Conservation (phyloP, 2,329 filamentous ascomycete species). For the Cordyceps javanica region DNA sequence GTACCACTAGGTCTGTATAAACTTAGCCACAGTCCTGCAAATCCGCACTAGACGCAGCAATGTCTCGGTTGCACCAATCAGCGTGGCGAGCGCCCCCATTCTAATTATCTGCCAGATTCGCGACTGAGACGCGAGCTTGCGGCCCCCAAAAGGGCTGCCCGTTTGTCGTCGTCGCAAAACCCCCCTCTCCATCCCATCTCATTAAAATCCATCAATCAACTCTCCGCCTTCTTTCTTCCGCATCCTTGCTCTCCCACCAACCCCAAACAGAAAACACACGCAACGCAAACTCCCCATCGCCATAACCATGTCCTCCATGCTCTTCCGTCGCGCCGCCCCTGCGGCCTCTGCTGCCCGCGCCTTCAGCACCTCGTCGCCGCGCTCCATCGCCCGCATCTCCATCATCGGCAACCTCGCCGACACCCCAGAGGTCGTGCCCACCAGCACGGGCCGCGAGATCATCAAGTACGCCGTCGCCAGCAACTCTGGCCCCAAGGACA, state of each 20-base stretch:
- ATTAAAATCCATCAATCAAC: too few species aligned
- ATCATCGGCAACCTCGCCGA: slow-evolving; percentile 80
- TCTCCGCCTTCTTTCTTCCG: neutral
- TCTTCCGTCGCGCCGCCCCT: slow-evolving; percentile 48
- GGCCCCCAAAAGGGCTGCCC: too few species aligned
- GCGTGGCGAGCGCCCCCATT: neutral
- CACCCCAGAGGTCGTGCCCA: slow-evolving; percentile 67
- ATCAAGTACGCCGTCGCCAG: slow-evolving; percentile 73
- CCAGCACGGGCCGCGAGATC: slow-evolving; percentile 65
- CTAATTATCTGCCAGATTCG: neutral
- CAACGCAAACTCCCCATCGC: too few species aligned
- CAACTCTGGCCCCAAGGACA: slow-evolving; percentile 59
- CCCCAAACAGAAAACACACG: slow-evolving; percentile 9
- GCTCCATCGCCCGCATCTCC: slow-evolving; percentile 70
- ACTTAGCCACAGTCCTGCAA: neutral
- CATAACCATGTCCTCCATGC: slow-evolving; percentile 43
- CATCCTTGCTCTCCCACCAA: neutral
- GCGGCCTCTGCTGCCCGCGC: slow-evolving; percentile 50
- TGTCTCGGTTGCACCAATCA: too few species aligned
- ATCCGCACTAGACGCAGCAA: too few species aligned
- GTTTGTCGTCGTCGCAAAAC: too few species aligned
- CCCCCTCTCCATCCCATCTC: too few species aligned
- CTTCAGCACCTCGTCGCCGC: slow-evolving; percentile 67
- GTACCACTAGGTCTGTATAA: slow-evolving; percentile 7
- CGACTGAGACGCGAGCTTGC: neutral